Conservation (phyloP, 2,329 filamentous ascomycete genomes). For the Albophoma yamanashiensis region DNA sequence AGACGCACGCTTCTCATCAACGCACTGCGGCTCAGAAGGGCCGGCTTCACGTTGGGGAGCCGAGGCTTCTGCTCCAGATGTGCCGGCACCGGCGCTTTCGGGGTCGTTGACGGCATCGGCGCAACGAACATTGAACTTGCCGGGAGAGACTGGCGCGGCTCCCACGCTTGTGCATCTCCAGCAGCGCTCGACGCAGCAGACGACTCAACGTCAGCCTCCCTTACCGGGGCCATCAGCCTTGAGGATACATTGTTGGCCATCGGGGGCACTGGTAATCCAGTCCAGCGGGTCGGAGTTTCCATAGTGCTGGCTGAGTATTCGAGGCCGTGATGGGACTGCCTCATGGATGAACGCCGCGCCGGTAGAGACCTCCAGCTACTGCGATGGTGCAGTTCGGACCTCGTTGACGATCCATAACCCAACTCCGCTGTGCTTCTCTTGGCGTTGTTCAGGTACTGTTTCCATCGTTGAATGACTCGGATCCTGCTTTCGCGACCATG, state of each 20-base stretch:
- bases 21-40: background rate
- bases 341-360: slow-evolving; percentile 11
- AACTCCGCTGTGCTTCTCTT: slow-evolving; percentile 4
- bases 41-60: background rate
- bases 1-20: background rate
- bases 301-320: slow-evolving; percentile 12
- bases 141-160: background rate
- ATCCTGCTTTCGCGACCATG: slow-evolving; percentile 20
- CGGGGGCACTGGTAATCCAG: slow-evolving; percentile 24
- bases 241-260: slow-evolving; percentile 19
- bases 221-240: slow-evolving; percentile 18
- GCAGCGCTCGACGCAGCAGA: slow-evolving; percentile 4
- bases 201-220: slow-evolving; percentile 17
- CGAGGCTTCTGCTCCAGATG: slow-evolving; percentile 1
- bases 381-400: slow-evolving; percentile 8
- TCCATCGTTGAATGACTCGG: slow-evolving; percentile 21
- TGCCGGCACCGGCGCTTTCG: slow-evolving; percentile 9
- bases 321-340: slow-evolving; percentile 10
- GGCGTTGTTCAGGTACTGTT: slow-evolving; percentile 8
- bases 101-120: slow-evolving; percentile 10
- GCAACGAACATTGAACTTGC: background rate
- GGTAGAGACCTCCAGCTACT: slow-evolving; percentile 15
- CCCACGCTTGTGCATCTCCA: background rate
- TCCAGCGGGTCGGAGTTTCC: slow-evolving; percentile 37
- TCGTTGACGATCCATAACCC: slow-evolving; percentile 1